phyloP scores from a whole-genome alignment of 2,329 filamentous ascomycete genomes.

The Arthrinium puccinioides region DNA sequence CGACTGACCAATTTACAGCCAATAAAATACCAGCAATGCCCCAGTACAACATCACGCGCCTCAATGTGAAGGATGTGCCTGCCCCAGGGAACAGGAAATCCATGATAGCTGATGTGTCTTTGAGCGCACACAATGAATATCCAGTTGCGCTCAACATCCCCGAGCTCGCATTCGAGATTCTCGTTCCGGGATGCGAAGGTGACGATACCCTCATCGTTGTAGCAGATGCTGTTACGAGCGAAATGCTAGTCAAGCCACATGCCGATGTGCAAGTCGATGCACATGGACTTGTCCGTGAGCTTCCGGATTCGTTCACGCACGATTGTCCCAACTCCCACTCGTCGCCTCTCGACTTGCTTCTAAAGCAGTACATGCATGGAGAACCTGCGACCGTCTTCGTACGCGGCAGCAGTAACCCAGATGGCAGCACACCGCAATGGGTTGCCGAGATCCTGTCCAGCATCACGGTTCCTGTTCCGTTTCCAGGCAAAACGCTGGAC shows the following conservation, averaged over 20 bases:
- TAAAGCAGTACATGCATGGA: conserved; percentile 77
- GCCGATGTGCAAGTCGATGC: conserved; percentile 62
- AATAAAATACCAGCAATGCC: conserved; percentile 71
- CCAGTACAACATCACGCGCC: conserved; percentile 70
- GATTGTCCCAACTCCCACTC: conserved; percentile 69
- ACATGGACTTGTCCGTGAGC: conserved; percentile 61
- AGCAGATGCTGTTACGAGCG: conserved; percentile 64
- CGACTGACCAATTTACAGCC: conserved; percentile 42
- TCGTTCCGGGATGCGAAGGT: conserved; percentile 73
- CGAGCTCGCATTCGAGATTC: conserved; percentile 72
- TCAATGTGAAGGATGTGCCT: conserved; percentile 71
- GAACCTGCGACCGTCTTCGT: conserved; percentile 74
- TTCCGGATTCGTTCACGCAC: conserved; percentile 66
- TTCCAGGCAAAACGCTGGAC: conserved; percentile 75
- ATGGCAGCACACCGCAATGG: conserved; percentile 70
- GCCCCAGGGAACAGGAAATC: conserved; percentile 46
- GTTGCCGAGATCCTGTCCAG: conserved; percentile 72
- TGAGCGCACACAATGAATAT: conserved; percentile 68
- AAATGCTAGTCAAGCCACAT: conserved; percentile 60
- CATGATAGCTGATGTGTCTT: conserved; percentile 72
- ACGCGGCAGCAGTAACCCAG: conserved; percentile 64
- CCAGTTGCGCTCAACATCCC: conserved; percentile 73
- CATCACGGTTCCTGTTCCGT: conserved; percentile 75
- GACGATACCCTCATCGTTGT: conserved; percentile 69
- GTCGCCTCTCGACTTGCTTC: conserved; percentile 77